Evolutionary conservation across 305 asterid species (phyloP).

Genomic region (Andrographis paniculata): DNA sequence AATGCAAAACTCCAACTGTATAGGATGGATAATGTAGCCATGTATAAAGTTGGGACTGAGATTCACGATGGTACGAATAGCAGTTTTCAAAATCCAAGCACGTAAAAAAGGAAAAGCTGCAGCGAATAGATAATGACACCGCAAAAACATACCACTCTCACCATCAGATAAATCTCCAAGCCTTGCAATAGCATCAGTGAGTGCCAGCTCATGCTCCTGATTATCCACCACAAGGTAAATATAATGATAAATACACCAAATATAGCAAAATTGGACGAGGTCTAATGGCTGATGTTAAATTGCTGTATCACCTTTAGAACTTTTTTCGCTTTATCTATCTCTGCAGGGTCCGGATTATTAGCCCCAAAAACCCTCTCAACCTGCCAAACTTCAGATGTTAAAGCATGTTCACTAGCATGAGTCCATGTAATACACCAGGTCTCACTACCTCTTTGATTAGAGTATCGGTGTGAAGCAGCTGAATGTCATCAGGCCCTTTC

Average conservation of each 20-base stretch:
- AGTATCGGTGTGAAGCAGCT: conserved; percentile 71
- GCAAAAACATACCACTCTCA: conserved; percentile 57
- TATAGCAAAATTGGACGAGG: conserved; percentile 8
- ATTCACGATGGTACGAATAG: too few relatives aligned
- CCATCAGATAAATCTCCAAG: conserved; percentile 79
- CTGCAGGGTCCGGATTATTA: conserved; percentile 66
- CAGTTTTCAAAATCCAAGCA: too few relatives aligned
- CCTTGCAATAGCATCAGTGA: conserved; percentile 72
- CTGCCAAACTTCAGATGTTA: conserved; percentile 32
- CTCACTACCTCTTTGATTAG: conserved; percentile 68
- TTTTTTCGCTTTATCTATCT: conserved; percentile 85
- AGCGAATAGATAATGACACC: too few relatives aligned
- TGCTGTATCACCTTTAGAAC: conserved; percentile 57
- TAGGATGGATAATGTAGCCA: too few relatives aligned
- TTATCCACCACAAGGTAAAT: neutral
- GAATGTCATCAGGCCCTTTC: conserved; percentile 60
- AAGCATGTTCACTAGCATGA: conserved; percentile 29
- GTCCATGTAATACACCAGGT: conserved; percentile 7
- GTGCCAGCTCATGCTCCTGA: conserved; percentile 94
- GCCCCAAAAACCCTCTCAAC: conserved; percentile 76
- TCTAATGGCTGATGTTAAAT: conserved; percentile 20
- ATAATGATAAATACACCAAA: conserved; percentile 4
- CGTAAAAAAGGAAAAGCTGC: too few relatives aligned
- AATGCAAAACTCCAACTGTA: too few relatives aligned
- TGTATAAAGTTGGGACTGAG: too few relatives aligned